phyloP scores from a whole-genome alignment of 2,329 filamentous ascomycete species.

The Colletotrichum ledebouriae region DNA sequence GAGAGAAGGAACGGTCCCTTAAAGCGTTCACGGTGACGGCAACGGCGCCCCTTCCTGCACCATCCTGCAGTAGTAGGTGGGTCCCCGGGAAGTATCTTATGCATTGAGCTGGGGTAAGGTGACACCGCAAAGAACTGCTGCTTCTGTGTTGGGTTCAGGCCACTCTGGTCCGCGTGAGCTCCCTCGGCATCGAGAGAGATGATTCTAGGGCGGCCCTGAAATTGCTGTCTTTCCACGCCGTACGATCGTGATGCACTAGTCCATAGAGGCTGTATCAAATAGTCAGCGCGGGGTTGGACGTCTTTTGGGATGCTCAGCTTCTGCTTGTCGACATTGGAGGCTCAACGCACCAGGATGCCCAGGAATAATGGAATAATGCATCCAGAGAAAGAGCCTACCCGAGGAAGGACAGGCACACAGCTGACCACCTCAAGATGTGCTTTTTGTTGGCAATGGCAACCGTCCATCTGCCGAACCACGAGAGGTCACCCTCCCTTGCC shows the following conservation, averaged over 20 bases:
- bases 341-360: background rate
- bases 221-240: conserved; percentile 37
- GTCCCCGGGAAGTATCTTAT: conserved; percentile 30
- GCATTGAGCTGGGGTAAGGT: conserved; percentile 31
- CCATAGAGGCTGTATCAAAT: background rate
- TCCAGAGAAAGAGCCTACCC: conserved; percentile 11
- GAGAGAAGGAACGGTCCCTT: conserved; percentile 23
- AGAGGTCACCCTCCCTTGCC: conserved; percentile 16
- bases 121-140: conserved; percentile 10
- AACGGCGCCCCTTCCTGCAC: too few relatives aligned
- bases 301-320: background rate
- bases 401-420: background rate
- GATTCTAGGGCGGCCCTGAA: conserved; percentile 31
- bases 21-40: conserved; percentile 31
- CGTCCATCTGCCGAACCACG: background rate
- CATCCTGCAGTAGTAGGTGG: conserved; percentile 24
- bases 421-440: conserved; percentile 12
- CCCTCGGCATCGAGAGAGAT: conserved; percentile 8
- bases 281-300: background rate
- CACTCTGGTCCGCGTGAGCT: conserved; percentile 4
- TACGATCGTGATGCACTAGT: conserved; percentile 16
- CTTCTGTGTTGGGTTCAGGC: conserved; percentile 17
- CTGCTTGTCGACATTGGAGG: background rate
- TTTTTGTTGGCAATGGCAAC: conserved; percentile 15
- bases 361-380: background rate